Evolutionary conservation across 169 alveolate species (phyloP).

Genomic region (Plasmodium inui): DNA sequence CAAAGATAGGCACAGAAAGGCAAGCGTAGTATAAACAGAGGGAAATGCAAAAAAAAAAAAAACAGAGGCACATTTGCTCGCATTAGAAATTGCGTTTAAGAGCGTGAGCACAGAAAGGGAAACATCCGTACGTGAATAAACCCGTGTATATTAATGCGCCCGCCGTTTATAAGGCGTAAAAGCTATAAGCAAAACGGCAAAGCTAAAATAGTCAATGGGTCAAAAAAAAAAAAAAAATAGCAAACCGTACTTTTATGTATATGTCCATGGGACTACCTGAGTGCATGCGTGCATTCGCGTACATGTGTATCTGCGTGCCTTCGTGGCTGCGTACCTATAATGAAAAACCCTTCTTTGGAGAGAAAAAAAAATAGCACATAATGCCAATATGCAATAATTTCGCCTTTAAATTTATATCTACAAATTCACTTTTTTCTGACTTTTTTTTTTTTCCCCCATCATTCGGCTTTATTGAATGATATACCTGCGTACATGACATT

Average conservation of each 20-base stretch:
- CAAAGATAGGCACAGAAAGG: not conserved
- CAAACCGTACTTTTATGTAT: not conserved
- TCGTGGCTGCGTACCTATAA: not conserved
- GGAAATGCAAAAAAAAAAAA: conserved; percentile 4
- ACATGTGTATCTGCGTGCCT: not conserved
- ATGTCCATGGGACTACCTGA: not conserved
- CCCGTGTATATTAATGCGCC: not conserved
- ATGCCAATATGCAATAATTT: not conserved
- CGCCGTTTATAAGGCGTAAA: not conserved
- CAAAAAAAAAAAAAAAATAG: not conserved
- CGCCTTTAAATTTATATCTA: conserved; percentile 1
- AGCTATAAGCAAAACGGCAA: not conserved
- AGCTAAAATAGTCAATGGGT: not conserved
- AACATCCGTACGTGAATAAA: not conserved
- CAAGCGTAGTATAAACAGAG: not conserved
- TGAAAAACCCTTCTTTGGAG: not conserved
- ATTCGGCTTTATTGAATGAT: not conserved
- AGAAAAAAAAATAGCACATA: conserved; percentile 11
- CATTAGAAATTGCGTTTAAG: not conserved
- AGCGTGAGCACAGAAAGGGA: not conserved
- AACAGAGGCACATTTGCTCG: not conserved
- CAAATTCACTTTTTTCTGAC: not conserved
- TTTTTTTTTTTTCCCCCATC: not conserved
- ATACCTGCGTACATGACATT: not conserved
- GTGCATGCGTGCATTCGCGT: not conserved